A percentile compares a stretch with the other conserved stretches of the same genome.
Conservation (phyloP, 2,329 filamentous ascomycete genomes). For the Alternaria viburni region DNA sequence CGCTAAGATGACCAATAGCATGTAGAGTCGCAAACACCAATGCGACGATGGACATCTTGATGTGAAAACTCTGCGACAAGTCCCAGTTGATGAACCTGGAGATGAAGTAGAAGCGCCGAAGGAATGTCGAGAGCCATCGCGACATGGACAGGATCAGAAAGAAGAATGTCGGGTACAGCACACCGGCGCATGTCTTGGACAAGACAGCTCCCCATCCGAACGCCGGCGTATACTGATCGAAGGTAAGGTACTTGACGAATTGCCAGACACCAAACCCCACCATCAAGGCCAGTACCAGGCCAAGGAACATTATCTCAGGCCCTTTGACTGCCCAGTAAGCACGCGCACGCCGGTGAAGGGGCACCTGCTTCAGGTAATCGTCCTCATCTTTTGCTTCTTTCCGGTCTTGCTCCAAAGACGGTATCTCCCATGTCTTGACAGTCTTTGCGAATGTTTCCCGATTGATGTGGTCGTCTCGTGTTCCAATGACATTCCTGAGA, state of each 20-base stretch:
- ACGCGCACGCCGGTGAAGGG: slow-evolving; percentile 54
- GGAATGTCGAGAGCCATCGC: slow-evolving; percentile 60
- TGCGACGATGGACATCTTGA: slow-evolving; percentile 60
- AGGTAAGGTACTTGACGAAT: slow-evolving; percentile 59
- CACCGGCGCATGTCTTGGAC: slow-evolving; percentile 62
- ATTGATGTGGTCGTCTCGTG: slow-evolving; percentile 52
- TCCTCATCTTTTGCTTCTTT: slow-evolving; percentile 56
- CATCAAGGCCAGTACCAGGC: slow-evolving; percentile 56
- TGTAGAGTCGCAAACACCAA: slow-evolving; percentile 60
- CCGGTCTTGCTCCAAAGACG: slow-evolving; percentile 56
- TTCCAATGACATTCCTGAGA: slow-evolving; percentile 58
- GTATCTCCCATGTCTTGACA: slow-evolving; percentile 57
- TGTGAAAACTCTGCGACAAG: slow-evolving; percentile 62
- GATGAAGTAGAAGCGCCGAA: slow-evolving; percentile 59
- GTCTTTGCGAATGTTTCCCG: slow-evolving; percentile 55
- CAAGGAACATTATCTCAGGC: slow-evolving; percentile 58
- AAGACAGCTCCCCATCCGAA: slow-evolving; percentile 64
- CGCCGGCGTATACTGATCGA: slow-evolving; percentile 54
- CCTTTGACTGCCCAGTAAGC: slow-evolving; percentile 65
- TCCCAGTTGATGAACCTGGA: slow-evolving; percentile 66
- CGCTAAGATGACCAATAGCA: slow-evolving; percentile 61
- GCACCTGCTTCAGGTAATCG: slow-evolving; percentile 55
- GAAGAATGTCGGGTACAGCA: slow-evolving; percentile 64
- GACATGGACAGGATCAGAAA: slow-evolving; percentile 66
- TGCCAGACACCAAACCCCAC: slow-evolving; percentile 64